Conservation (phyloP, 1,284 basidiomycete genomes). For the Mycena citricolor region DNA sequence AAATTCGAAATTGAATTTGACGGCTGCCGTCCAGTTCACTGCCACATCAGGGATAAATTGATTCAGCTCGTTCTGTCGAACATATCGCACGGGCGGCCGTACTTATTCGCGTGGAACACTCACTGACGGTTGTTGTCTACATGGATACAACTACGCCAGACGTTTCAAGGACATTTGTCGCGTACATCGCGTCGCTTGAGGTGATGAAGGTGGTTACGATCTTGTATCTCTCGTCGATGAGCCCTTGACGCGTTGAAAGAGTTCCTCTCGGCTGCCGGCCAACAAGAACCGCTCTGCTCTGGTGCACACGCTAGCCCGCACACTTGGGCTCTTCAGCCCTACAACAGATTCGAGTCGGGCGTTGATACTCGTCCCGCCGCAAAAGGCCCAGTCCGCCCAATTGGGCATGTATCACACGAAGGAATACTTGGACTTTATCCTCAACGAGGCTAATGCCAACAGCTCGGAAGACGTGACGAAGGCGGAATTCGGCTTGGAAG, state of each 20-base stretch:
- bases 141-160: too few species aligned
- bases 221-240: not conserved
- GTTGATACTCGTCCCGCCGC: constrained; percentile 52
- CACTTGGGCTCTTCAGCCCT: constrained; percentile 53
- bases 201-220: constrained; percentile 44
- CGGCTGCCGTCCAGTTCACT: too few species aligned
- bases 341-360: constrained; percentile 17
- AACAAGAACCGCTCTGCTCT: constrained; percentile 79
- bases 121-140: too few species aligned
- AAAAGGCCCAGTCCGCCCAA: constrained; percentile 48
- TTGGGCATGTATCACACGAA: constrained; percentile 57
- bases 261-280: constrained; percentile 76
- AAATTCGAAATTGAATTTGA: too few species aligned
- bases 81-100: too few species aligned
- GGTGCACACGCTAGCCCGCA: constrained; percentile 72
- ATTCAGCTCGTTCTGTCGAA: too few species aligned
- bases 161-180: too few species aligned
- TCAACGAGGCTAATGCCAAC: constrained; percentile 35
- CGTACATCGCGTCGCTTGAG: constrained; percentile 60
- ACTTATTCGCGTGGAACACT: too few species aligned
- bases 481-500: constrained; percentile 64
- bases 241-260: constrained; percentile 35
- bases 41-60: too few species aligned
- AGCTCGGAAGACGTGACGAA: constrained; percentile 26
- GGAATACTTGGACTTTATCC: constrained; percentile 56